Conservation (phyloP, 2,329 filamentous ascomycete genomes). For the Orbilia oligospora region DNA sequence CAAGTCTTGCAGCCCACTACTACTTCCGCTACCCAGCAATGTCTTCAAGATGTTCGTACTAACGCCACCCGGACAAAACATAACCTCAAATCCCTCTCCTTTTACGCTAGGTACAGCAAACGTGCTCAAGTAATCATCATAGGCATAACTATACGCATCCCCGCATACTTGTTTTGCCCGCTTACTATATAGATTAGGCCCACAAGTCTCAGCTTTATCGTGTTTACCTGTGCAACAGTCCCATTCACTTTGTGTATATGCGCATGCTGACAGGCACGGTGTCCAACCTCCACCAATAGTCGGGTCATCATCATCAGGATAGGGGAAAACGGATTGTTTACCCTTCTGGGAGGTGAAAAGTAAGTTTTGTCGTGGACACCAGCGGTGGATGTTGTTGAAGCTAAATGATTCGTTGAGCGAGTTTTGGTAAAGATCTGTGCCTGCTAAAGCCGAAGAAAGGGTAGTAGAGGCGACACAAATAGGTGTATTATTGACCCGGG, state of each 20-base stretch:
- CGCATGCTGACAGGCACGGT: constrained; percentile 83
- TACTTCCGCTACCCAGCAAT: constrained; percentile 22
- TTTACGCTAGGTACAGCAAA: constrained; percentile 73
- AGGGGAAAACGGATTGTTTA: constrained; percentile 69
- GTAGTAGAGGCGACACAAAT: constrained; percentile 60
- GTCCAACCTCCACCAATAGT: constrained; percentile 76
- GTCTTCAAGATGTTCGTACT: constrained; percentile 59
- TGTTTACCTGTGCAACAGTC: constrained; percentile 84
- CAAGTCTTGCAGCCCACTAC: neutral
- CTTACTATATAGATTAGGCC: constrained; percentile 77
- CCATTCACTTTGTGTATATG: constrained; percentile 75
- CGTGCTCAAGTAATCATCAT: constrained; percentile 74
- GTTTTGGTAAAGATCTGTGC: constrained; percentile 67
- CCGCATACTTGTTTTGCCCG: constrained; percentile 82
- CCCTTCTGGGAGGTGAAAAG: constrained; percentile 78
- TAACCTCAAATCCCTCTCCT: constrained; percentile 82
- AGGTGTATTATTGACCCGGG: constrained; percentile 61
- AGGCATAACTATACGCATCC: constrained; percentile 84
- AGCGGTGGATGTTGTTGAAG: constrained; percentile 72
- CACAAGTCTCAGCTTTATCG: constrained; percentile 75
- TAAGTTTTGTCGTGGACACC: constrained; percentile 87
- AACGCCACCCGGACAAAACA: constrained; percentile 77
- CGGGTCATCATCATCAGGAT: constrained; percentile 81
- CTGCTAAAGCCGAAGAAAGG: constrained; percentile 65
- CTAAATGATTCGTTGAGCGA: constrained; percentile 63